Base-by-base conservation (phyloP, 495 filamentous ascomycete species). In the Penicillium steckii region DNA sequence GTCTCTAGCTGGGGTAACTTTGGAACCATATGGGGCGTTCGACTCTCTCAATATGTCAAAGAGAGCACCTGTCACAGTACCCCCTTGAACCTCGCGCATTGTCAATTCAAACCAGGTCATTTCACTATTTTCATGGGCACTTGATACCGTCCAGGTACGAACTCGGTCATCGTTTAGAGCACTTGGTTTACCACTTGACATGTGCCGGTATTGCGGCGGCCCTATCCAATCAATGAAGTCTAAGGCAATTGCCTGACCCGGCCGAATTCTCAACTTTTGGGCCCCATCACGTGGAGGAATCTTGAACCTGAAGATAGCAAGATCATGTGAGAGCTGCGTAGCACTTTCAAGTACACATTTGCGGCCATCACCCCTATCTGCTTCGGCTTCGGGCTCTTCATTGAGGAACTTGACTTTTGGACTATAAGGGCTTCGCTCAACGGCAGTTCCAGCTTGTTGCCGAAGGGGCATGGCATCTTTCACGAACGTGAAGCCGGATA, bases 161-260 rank as follows among this genome's bases (percentile, higher is more conserved):
- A 60, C 48, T 26, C 57, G 26, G 41, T 60, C 57, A 35, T 60
- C 57, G 41, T 60, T 60, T 4, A 60, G 44, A 4, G 46, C 48
- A 21, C 27, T 21, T 8, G 57, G 57, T 1, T 48, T 32, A 4
- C 48, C 22, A 15, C 56, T 44, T 4, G 57, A 48, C 57, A 60
- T 60, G 49, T 60, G 57, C 6, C 30, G 48, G 26, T 60, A 60
- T 32, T 40, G 24, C 18, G 57, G 57, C 6, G 57, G 57, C 10
- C 57, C 57, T 22, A 60, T 56, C 57, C 57, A 60, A 13, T 60
- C 53, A 53, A 60, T 60, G 13, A 60, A 60, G 45, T 60, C 57
- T 3, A 60, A 45, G 1, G 44, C 53, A 17, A 60, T 46, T 6
- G 57, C 52, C 35, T 60, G 57, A 8, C 57, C 57, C 1, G 57